Evolutionary conservation across 2,329 filamentous ascomycete species (phyloP).

Genomic region (Chaetomium strumarium): DNA sequence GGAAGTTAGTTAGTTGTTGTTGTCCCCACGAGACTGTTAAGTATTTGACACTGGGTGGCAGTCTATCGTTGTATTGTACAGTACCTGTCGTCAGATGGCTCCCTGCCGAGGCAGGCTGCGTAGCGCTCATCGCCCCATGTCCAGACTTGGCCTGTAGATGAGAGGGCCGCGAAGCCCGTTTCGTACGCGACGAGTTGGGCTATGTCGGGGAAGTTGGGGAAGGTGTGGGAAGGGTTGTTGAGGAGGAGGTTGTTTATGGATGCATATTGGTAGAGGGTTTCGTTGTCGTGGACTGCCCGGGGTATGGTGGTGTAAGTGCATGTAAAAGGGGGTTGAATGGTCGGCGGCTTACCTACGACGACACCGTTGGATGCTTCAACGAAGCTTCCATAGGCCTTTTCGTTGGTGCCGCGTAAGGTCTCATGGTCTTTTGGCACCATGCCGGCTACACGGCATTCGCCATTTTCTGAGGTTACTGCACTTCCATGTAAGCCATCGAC

Average conservation of each 20-base stretch:
- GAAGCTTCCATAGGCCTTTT: slow-evolving; percentile 12
- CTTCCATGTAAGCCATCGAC: background rate
- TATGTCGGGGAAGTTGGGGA: slow-evolving; percentile 27
- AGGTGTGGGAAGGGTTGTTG: slow-evolving; percentile 13
- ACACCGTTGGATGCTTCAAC: slow-evolving; percentile 27
- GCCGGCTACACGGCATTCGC: slow-evolving; percentile 17
- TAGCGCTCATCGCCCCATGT: slow-evolving; percentile 57
- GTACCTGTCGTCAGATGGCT: slow-evolving; percentile 35
- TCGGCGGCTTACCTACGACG: slow-evolving; percentile 26
- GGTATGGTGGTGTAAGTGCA: slow-evolving; percentile 15
- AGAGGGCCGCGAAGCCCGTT: slow-evolving; percentile 44
- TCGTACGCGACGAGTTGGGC: slow-evolving; percentile 43
- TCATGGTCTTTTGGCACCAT: slow-evolving; percentile 16
- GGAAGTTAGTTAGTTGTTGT: too few relatives aligned
- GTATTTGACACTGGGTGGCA: background rate
- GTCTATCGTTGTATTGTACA: slow-evolving; percentile 2
- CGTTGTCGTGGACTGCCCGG: slow-evolving; percentile 20
- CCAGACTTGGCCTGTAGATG: slow-evolving; percentile 39
- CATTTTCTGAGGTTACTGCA: slow-evolving; percentile 8
- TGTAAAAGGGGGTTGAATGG: background rate
- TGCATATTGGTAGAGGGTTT: slow-evolving; percentile 28
- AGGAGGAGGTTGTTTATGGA: slow-evolving; percentile 10
- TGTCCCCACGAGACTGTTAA: too few relatives aligned
- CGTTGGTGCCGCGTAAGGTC: slow-evolving; percentile 3
- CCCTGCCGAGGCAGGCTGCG: slow-evolving; percentile 49